Evolutionary conservation across 1,284 basidiomycete genomes (phyloP), one percentile per base, ranked within the genome.

Genomic region (Irpex sp.): DNA sequence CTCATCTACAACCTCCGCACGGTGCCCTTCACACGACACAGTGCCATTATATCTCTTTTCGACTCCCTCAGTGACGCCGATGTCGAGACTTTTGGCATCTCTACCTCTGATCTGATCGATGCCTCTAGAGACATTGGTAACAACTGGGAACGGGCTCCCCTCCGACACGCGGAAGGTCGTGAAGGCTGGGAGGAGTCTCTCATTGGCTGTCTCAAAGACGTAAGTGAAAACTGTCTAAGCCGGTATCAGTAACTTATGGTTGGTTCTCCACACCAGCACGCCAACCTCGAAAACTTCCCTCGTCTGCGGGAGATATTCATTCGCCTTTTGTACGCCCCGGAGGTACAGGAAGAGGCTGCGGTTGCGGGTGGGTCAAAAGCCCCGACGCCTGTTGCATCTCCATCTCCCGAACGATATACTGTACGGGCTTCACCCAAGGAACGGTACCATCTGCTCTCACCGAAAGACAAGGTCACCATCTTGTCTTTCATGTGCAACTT

Each of bases 1-100:
- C 85, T 99, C 48, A 89, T 98, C 66, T 97, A 96, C 75, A 88
- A 92, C 68, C 82, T 98, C 38, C 87, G 91, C 37, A 96, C 96
- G 47, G 82, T 93, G 31, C 76, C 86, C 26, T 89, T 89, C 74
- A 81, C 81, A 62, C 83, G 89, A 56, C 88, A 92, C 73, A 86
- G 84, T 64, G 90, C 89, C 17, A 78, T 91, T 11, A 73, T 89
- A 17, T 92, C 91, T 7, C 76, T 62, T 2, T 31, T 93, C 52
- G 49, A 73, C 87, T 66, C 78, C 79, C 52, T 70, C 75, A 72
- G 74, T 49, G 69, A 71, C 34, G n/a, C 3, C 40, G 40, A 58
- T n/a, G 15, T 21, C 34, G 65, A 67, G 37, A 70, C 81, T 2
- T 72, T 84, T 4, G 87, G 88, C 8, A 78, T 92, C 40, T 77